Percentiles rank a stretch among this genome's conserved stretches.
Conservation (phyloP, 805 yeast genomes). For the Isabelozyma rhagii region DNA sequence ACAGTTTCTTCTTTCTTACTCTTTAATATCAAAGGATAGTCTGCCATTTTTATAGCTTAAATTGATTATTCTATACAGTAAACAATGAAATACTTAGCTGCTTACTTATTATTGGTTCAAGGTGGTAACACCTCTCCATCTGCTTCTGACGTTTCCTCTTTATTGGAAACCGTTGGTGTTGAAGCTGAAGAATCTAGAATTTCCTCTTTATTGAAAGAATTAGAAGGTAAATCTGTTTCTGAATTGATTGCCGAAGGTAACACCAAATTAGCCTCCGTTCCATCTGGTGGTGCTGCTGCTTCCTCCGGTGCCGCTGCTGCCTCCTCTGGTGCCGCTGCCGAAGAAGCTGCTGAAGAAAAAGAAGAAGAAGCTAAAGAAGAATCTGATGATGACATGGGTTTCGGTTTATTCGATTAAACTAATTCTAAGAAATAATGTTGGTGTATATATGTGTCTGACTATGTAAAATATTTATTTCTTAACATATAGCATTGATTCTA, state of each 20-base stretch:
- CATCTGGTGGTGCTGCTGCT: conserved; percentile 97
- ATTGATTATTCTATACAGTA: conserved; percentile 61
- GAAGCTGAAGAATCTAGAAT: conserved; percentile 91
- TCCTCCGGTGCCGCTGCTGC: conserved; percentile 69
- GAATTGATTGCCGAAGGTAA: conserved; percentile 94
- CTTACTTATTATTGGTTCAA: conserved; percentile 96
- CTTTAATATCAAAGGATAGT: conserved; percentile 62
- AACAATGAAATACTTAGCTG: conserved; percentile 96
- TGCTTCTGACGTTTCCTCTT: conserved; percentile 83
- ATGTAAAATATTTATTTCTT: not conserved
- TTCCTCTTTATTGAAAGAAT: conserved; percentile 72
- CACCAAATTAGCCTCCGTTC: conserved; percentile 94
- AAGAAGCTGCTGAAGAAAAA: conserved; percentile 67
- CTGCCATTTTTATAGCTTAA: conserved; percentile 68
- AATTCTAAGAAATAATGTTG: not conserved
- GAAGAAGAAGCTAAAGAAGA: conserved; percentile 61
- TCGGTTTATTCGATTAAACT: conserved; percentile 95
- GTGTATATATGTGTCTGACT: not conserved
- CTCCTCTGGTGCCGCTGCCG: conserved; percentile 68
- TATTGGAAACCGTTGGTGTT: conserved; percentile 92
- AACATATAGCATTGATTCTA: not conserved
- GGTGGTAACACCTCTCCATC: conserved; percentile 96
- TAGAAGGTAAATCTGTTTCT: conserved; percentile 89
- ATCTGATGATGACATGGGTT: conserved; percentile 81
- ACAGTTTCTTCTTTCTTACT: conserved; percentile 15